These are phyloP conservation scores for Cyclotella cryptica DNA, from an alignment of 108 stramenopile species.

Conservation along the genomic window DNA sequence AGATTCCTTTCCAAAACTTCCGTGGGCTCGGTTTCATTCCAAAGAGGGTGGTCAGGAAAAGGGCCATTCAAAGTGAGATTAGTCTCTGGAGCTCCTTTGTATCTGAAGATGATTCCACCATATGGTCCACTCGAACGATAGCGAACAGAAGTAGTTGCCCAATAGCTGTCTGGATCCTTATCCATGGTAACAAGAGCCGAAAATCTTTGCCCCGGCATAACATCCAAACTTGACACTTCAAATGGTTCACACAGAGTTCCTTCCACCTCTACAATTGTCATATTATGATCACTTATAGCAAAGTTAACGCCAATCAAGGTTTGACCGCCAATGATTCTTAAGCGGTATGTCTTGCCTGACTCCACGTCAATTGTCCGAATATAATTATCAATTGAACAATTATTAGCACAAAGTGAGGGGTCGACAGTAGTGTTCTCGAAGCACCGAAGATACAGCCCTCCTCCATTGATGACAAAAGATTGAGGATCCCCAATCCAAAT, in stretches of 20 bases:
- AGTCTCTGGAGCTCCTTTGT: slow-evolving; percentile 12
- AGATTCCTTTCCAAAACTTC: slow-evolving; percentile 35
- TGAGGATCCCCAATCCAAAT: slow-evolving; percentile 59
- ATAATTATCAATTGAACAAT: slow-evolving; percentile 45
- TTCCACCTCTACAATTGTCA: slow-evolving; percentile 59
- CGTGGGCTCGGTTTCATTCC: slow-evolving; percentile 30
- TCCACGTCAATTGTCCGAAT: slow-evolving; percentile 50
- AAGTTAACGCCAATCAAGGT: slow-evolving; percentile 46
- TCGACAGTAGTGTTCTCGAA: slow-evolving; percentile 18
- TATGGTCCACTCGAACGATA: slow-evolving; percentile 18
- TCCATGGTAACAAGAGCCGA: slow-evolving; percentile 46
- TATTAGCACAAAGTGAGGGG: slow-evolving; percentile 16
- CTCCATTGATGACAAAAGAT: slow-evolving; percentile 51
- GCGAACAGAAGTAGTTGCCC: slow-evolving; percentile 45
- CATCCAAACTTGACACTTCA: slow-evolving; percentile 37
- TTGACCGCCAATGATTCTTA: slow-evolving; percentile 39
- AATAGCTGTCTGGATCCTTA: slow-evolving; percentile 45
- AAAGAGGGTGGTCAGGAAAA: slow-evolving; percentile 30
- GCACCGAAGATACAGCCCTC: slow-evolving; percentile 27
- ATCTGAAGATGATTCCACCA: slow-evolving; percentile 33
- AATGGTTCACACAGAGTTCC: slow-evolving; percentile 52
- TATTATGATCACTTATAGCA: slow-evolving; percentile 46
- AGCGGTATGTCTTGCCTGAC: slow-evolving; percentile 50
- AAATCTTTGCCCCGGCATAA: slow-evolving; percentile 50
- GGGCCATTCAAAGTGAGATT: slow-evolving; percentile 30